These are phyloP conservation scores for Arachis monticola DNA, from an alignment of 331 rosid species.

Conservation along the genomic window DNA sequence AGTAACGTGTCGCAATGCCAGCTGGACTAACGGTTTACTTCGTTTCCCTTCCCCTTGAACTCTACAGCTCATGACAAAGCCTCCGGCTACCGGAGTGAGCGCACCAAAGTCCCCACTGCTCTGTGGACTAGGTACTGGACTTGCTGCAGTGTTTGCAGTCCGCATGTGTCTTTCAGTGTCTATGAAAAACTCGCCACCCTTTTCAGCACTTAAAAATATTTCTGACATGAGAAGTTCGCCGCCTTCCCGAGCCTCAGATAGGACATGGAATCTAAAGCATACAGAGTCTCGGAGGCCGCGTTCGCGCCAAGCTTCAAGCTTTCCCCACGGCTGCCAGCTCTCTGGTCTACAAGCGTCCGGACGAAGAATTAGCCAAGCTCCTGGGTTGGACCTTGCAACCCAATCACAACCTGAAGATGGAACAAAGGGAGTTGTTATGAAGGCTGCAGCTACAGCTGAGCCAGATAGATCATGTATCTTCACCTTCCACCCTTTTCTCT, in stretches of 20 bases:
- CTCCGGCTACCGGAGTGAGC: slow-evolving; percentile 64
- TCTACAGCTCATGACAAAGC: slow-evolving; percentile 89
- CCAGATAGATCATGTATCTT: slow-evolving; percentile 95
- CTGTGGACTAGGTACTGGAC: slow-evolving; percentile 85
- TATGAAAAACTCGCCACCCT: slow-evolving; percentile 83
- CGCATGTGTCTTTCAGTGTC: slow-evolving; percentile 77
- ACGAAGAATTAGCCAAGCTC: slow-evolving; percentile 88
- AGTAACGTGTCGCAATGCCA: slow-evolving; percentile 84
- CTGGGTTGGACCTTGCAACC: slow-evolving; percentile 90
- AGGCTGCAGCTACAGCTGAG: slow-evolving; percentile 96
- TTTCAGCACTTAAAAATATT: slow-evolving; percentile 74
- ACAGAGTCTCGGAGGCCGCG: slow-evolving; percentile 76
- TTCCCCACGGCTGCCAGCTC: slow-evolving; percentile 98
- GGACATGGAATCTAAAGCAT: slow-evolving; percentile 76
- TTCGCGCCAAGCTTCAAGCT: slow-evolving; percentile 96
- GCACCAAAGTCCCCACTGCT: slow-evolving; percentile 90
- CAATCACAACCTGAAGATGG: slow-evolving; percentile 95
- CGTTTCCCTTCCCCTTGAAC: slow-evolving; percentile 91
- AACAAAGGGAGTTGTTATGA: slow-evolving; percentile 96
- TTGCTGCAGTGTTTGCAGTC: slow-evolving; percentile 43
- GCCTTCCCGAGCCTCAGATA: slow-evolving; percentile 75
- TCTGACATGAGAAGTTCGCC: slow-evolving; percentile 81
- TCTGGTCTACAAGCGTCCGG: slow-evolving; percentile 70
- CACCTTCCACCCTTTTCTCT: slow-evolving; percentile 97
- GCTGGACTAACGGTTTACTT: slow-evolving; percentile 73